A percentile compares a stretch with the other conserved stretches of the same genome.
Conservation (phyloP, 2,329 filamentous ascomycete species). For the Botryosphaeria dothidea region DNA sequence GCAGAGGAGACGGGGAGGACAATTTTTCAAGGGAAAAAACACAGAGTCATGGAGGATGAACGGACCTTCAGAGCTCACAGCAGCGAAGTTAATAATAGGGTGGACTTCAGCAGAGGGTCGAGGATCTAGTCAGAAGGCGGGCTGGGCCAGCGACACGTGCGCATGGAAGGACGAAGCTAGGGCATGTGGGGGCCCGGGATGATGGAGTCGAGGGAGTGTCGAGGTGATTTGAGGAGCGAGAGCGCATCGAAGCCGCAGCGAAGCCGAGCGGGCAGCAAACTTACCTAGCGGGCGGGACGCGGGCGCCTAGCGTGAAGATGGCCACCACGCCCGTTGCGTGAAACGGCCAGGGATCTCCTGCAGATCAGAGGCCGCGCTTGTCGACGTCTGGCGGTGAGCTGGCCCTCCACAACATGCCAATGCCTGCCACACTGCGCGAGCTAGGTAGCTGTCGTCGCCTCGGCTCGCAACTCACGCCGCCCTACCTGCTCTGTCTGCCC, state of each 20-base stretch:
- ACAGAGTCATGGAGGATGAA: background rate
- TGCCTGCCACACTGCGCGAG: too few relatives aligned
- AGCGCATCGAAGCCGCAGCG: background rate
- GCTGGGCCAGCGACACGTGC: slow-evolving; percentile 18
- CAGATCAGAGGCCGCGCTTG: background rate
- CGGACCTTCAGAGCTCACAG: background rate
- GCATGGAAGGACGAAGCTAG: background rate
- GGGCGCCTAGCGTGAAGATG: slow-evolving; percentile 7
- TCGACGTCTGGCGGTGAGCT: background rate
- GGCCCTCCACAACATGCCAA: background rate
- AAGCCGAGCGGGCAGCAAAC: background rate
- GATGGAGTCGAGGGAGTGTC: slow-evolving; percentile 1
- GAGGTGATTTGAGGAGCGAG: background rate
- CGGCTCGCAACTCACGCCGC: too few relatives aligned
- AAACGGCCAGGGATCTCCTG: slow-evolving; percentile 19
- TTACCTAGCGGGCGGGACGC: slow-evolving; percentile 9
- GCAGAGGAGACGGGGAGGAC: background rate
- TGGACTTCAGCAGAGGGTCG: background rate
- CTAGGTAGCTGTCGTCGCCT: too few relatives aligned
- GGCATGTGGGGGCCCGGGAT: slow-evolving; percentile 9
- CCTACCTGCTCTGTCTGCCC: too few relatives aligned
- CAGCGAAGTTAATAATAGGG: background rate
- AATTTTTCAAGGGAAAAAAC: background rate
- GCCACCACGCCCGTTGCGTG: background rate
- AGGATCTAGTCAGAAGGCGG: background rate